Evolutionary conservation across 1,139 yeast genomes (phyloP), one percentile per base, ranked within the genome.

Genomic region (Casaregolazyma suthepensis): DNA sequence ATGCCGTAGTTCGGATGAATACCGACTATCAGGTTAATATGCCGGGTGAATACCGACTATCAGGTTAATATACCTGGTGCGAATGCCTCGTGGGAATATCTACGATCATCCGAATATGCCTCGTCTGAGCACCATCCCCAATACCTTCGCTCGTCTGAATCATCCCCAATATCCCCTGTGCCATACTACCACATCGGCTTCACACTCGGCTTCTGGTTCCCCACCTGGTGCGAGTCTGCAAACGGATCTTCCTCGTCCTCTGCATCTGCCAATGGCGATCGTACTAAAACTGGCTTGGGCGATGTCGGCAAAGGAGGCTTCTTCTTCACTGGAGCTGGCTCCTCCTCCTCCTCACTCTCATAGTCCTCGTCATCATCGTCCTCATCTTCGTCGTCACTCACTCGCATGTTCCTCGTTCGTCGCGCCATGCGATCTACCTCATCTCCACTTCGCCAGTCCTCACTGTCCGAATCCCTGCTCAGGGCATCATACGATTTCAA

Each of bases 401-500:
- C 48, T 18, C 48, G 56, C 54, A 60, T 45, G 7, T 57, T 55
- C 31, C 56, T 56, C 35, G 57, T 54, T 44, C 56, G 57, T 22
- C 60, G 37, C 15, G 38, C 48, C 3, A 37, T 23, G 18, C 62
- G 56, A 53, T 63, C 64, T 18, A 59, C 63, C 20, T 68, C 70
- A 23, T 67, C 75, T 9, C 68, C 73, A 20, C 45, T 43, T 26
- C 50, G 44, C 50, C 50, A 47, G 15, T 47, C 50, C 15, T 74
- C 80, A 1, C 75, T 72, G 47, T 71, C 74, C n/a, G 73, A 75
- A 43, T 72, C 76, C 52, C 77, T 76, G 58, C 84, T 76, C 62
- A 67, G 66, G 52, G 78, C 76, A 58, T 91, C 96, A 66, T 82
- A 90, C 56, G 75, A 71, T 62, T 83, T 81, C 63, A 93, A 76